These are phyloP conservation scores for Echria macrotheca DNA, from an alignment of 495 filamentous ascomycete genomes.

Conservation along the genomic window DNA sequence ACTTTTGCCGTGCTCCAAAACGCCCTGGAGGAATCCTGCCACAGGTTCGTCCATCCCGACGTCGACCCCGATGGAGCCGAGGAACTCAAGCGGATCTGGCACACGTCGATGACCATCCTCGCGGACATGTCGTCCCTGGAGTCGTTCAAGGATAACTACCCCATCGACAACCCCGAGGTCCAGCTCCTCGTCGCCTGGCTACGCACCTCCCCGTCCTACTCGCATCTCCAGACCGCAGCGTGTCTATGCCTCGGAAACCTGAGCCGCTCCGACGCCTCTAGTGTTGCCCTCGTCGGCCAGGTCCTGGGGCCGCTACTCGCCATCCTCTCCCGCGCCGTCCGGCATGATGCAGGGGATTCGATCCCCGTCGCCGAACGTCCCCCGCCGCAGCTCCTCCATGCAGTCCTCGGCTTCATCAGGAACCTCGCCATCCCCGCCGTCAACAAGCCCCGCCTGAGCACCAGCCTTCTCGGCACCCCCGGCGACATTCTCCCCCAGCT, in stretches of 20 bases:
- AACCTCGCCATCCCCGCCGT: constrained; percentile 65
- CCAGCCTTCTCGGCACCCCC: constrained; percentile 25
- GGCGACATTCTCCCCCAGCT: constrained; percentile 49
- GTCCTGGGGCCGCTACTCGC: constrained; percentile 53
- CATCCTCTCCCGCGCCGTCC: constrained; percentile 39
- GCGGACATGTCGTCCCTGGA: constrained; percentile 59
- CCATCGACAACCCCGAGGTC: constrained; percentile 38
- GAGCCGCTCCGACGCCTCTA: constrained; percentile 63
- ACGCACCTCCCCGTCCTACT: constrained; percentile 2
- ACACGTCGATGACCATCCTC: constrained; percentile 51
- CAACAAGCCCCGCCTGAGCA: constrained; percentile 57
- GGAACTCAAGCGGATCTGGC: constrained; percentile 48
- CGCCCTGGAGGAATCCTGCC: constrained; percentile 28
- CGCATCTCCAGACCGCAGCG: constrained; percentile 62
- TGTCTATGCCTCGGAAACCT: constrained; percentile 75
- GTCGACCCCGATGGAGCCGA: constrained; percentile 44
- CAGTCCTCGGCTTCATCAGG: constrained; percentile 68
- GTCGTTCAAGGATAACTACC: constrained; percentile 40
- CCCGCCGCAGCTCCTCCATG: constrained; percentile 37
- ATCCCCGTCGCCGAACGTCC: background rate
- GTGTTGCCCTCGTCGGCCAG: constrained; percentile 50
- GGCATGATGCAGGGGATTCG: constrained; percentile 8
- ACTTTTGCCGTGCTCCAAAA: constrained; percentile 27
- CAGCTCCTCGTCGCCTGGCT: constrained; percentile 47
- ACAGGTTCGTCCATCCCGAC: constrained; percentile 21